A percentile compares a stretch with the other conserved stretches of the same genome.
These are phyloP conservation scores for Sphagnum contortum DNA, from an alignment of 225 moss, liverwort and hornwort species.

Conservation along the genomic window DNA sequence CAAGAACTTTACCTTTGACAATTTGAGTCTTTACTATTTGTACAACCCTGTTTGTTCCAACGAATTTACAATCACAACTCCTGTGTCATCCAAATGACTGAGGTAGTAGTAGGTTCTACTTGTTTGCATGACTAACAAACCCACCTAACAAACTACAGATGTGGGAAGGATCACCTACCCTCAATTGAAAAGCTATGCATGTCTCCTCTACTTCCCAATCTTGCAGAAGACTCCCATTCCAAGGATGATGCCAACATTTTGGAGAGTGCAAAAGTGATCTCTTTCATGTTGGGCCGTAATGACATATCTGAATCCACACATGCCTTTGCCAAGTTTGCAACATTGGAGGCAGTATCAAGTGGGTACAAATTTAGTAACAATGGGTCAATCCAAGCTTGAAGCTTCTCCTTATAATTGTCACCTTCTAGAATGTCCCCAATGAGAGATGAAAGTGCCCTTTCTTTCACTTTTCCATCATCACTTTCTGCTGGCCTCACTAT, in stretches of 20 bases:
- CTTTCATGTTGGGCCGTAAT: slow-evolving; percentile 79
- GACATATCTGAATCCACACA: slow-evolving; percentile 70
- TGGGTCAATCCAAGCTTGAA: slow-evolving; percentile 68
- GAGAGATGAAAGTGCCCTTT: slow-evolving; percentile 42
- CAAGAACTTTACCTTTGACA: too few species aligned
- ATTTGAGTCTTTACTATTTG: too few species aligned
- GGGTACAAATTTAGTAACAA: slow-evolving; percentile 49
- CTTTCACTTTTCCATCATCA: slow-evolving; percentile 20
- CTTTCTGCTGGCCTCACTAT: slow-evolving; percentile 32
- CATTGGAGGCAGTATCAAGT: slow-evolving; percentile 39
- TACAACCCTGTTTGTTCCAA: too few species aligned
- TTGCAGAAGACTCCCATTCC: slow-evolving; percentile 63
- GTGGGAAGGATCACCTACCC: too few species aligned
- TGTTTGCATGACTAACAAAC: too few species aligned
- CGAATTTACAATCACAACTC: too few species aligned
- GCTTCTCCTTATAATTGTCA: slow-evolving; percentile 18
- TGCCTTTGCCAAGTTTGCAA: slow-evolving; percentile 52
- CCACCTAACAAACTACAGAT: too few species aligned
- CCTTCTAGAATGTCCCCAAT: slow-evolving; percentile 49
- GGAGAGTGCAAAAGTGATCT: slow-evolving; percentile 69
- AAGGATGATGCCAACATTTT: slow-evolving; percentile 57
- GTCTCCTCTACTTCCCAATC: too few species aligned
- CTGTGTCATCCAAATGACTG: too few species aligned
- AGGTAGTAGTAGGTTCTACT: too few species aligned
- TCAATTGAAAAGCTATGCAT: too few species aligned